These are phyloP conservation scores for Penicillium olsonii DNA, from an alignment of 2,329 filamentous ascomycete species.

Conservation along the genomic window DNA sequence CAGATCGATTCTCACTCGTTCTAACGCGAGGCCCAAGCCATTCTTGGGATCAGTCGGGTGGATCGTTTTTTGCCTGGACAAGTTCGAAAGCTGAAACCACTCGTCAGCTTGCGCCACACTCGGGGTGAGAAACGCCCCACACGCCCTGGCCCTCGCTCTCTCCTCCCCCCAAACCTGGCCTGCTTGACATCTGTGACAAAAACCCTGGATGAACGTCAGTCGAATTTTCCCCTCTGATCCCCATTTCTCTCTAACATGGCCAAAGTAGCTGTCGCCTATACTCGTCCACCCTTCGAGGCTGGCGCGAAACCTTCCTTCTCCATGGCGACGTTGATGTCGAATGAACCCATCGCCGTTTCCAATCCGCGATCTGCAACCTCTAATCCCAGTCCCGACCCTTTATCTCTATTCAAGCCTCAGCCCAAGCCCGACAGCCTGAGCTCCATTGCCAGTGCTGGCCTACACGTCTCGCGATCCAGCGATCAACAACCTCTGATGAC, in stretches of 20 bases:
- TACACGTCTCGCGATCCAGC: constrained; percentile 43
- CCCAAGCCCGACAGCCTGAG: constrained; percentile 41
- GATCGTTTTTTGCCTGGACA: constrained; percentile 18
- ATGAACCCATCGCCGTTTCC: constrained; percentile 41
- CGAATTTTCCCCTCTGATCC: constrained; percentile 2
- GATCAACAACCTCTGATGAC: constrained; percentile 41
- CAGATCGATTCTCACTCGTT: constrained; percentile 21
- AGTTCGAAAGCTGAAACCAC: constrained; percentile 38
- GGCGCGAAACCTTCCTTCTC: constrained; percentile 36
- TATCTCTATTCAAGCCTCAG: constrained; percentile 36
- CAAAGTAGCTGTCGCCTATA: constrained; percentile 33
- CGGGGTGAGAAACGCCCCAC: constrained; percentile 36
- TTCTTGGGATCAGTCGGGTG: constrained; percentile 15
- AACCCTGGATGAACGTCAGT: constrained; percentile 26
- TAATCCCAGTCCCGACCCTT: constrained; percentile 33
- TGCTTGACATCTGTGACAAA: constrained; percentile 13
- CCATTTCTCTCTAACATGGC: constrained; percentile 39
- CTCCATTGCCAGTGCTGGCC: constrained; percentile 46
- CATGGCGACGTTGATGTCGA: constrained; percentile 48
- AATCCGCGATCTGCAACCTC: constrained; percentile 36
- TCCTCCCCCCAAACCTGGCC: constrained; percentile 12
- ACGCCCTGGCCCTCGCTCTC: constrained; percentile 30
- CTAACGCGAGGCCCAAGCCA: constrained; percentile 24
- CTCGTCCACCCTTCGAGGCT: constrained; percentile 33
- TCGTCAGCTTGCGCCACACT: constrained; percentile 51